phyloP scores from a whole-genome alignment of 2,329 filamentous ascomycete genomes.

The Exophiala sp. region DNA sequence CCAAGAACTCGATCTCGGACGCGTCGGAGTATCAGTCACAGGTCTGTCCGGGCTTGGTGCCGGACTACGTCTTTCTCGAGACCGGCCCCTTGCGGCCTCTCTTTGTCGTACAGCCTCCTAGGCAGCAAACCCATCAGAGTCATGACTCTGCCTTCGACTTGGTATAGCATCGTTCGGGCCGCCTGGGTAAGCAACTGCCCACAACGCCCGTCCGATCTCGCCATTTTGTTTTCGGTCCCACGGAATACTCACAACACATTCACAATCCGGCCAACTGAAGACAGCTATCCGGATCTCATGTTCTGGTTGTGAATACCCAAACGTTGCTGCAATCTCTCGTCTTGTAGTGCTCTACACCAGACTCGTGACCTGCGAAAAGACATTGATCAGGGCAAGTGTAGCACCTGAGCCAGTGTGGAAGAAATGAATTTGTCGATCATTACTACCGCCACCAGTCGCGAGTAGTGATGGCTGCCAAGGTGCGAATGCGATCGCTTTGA shows the following conservation, averaged over 20 bases:
- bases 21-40: neutral
- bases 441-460: constrained; percentile 87
- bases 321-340: constrained; percentile 86
- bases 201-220: constrained; percentile 61
- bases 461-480: constrained; percentile 86
- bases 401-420: constrained; percentile 82
- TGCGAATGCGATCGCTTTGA: constrained; percentile 96
- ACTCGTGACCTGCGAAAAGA: constrained; percentile 88
- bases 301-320: constrained; percentile 87
- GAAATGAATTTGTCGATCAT: constrained; percentile 94
- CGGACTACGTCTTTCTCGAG: constrained; percentile 7
- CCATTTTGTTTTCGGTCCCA: constrained; percentile 53
- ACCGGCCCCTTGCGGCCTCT: constrained; percentile 7
- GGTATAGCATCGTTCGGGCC: constrained; percentile 46
- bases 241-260: constrained; percentile 77
- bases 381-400: constrained; percentile 82
- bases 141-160: constrained; percentile 7
- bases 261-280: constrained; percentile 91
- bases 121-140: constrained; percentile 17
- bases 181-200: constrained; percentile 80
- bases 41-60: constrained; percentile 12
- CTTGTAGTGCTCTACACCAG: constrained; percentile 84
- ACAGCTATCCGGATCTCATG: constrained; percentile 87
- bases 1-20: neutral
- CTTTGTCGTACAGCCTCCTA: constrained; percentile 23